These are phyloP conservation scores for Penicillium sp. DNA, from an alignment of 2,329 filamentous ascomycete species.

Conservation along the genomic window DNA sequence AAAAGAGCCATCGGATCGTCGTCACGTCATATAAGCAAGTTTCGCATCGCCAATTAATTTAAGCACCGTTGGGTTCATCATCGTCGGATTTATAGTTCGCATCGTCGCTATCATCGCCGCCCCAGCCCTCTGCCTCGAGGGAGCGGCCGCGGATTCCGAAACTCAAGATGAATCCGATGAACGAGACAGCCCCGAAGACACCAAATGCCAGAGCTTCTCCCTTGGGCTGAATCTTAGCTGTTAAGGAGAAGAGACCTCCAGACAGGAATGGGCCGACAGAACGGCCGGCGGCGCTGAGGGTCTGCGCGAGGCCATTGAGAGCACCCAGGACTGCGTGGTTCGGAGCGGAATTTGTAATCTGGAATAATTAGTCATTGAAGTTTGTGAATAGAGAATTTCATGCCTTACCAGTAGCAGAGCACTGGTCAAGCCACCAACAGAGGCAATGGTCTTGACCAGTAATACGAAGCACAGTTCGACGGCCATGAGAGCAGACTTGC, in stretches of 20 bases:
- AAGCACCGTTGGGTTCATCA: constrained; percentile 34
- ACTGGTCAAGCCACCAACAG: constrained; percentile 85
- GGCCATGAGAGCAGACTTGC: constrained; percentile 70
- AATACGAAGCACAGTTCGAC: constrained; percentile 76
- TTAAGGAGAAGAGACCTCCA: constrained; percentile 79
- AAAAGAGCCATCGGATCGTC: constrained; percentile 15
- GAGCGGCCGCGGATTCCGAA: constrained; percentile 69
- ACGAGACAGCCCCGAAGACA: constrained; percentile 77
- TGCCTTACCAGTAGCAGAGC: constrained; percentile 75
- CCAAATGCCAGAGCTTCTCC: constrained; percentile 86
- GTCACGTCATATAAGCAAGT: constrained; percentile 11
- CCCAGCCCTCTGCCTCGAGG: constrained; percentile 59
- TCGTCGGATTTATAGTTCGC: constrained; percentile 48
- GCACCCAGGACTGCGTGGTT: constrained; percentile 83
- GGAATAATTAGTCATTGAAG: not conserved
- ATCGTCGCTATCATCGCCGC: constrained; percentile 40
- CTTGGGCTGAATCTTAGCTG: constrained; percentile 69
- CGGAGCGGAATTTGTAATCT: constrained; percentile 92
- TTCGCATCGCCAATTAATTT: constrained; percentile 4
- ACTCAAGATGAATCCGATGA: constrained; percentile 76
- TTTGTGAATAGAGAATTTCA: not conserved
- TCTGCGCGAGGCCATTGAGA: constrained; percentile 91
- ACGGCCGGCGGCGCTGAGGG: constrained; percentile 83
- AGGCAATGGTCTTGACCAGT: constrained; percentile 83
- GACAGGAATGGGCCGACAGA: constrained; percentile 86